Conservation (phyloP, 2,329 filamentous ascomycete species). For the Dactylonectria macrodidyma region DNA sequence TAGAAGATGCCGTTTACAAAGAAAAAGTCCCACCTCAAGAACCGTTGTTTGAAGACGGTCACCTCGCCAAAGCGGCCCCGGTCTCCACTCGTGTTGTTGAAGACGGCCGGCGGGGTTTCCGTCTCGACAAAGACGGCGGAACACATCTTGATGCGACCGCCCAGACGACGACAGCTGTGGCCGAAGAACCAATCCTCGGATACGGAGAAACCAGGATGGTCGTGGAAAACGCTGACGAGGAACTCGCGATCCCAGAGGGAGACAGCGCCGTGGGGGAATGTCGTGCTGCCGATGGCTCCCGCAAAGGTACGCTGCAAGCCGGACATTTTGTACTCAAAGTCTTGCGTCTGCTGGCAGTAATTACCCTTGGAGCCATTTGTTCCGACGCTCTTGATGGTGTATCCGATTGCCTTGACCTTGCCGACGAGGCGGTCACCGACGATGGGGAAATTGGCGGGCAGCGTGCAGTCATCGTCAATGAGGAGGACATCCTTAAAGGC, state of each 20-base stretch:
- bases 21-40: conserved; percentile 34
- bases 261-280: conserved; percentile 31
- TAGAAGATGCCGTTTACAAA: conserved; percentile 30
- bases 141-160: conserved; percentile 33
- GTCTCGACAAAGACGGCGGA: conserved; percentile 33
- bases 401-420: conserved; percentile 32
- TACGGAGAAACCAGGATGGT: conserved; percentile 26
- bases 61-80: conserved; percentile 32
- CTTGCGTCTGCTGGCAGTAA: conserved; percentile 28
- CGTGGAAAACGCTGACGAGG: conserved; percentile 28
- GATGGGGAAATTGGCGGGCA: conserved; percentile 28
- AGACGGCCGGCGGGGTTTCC: conserved; percentile 29
- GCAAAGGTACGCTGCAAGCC: conserved; percentile 21
- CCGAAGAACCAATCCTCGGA: conserved; percentile 35
- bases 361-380: conserved; percentile 23
- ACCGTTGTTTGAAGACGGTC: conserved; percentile 32
- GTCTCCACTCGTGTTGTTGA: conserved; percentile 18
- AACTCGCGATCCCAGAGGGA: conserved; percentile 29
- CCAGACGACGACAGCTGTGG: conserved; percentile 22
- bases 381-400: conserved; percentile 35
- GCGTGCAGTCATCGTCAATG: conserved; percentile 30
- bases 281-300: conserved; percentile 22
- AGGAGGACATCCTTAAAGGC: conserved; percentile 27
- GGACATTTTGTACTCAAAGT: conserved; percentile 35
- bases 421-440: conserved; percentile 16